Evolutionary conservation across 2,329 filamentous ascomycete genomes (phyloP).

Genomic region (Xylariaceae sp.): DNA sequence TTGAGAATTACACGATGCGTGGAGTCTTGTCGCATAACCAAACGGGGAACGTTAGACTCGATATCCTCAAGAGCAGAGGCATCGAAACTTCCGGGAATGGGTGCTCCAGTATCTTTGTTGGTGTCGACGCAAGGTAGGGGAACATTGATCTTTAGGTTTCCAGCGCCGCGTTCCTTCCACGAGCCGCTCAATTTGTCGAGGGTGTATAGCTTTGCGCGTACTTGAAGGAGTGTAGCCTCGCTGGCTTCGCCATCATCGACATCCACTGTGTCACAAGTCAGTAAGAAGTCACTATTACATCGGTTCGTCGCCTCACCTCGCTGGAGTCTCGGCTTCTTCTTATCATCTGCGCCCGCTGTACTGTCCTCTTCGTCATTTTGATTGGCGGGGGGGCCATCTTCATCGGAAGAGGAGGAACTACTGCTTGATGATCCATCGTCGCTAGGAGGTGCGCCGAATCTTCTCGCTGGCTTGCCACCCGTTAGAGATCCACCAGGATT

Average conservation of each 20-base stretch:
- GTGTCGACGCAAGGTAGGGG: constrained; percentile 63
- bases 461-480: constrained; percentile 68
- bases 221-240: constrained; percentile 76
- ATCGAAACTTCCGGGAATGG: constrained; percentile 63
- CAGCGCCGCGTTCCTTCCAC: constrained; percentile 90
- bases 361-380: constrained; percentile 46
- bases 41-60: constrained; percentile 65
- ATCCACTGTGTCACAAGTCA: constrained; percentile 54
- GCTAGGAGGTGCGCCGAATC: constrained; percentile 79
- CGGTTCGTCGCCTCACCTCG: constrained; percentile 63
- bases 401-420: no score
- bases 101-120: constrained; percentile 55
- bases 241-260: constrained; percentile 88
- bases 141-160: constrained; percentile 85
- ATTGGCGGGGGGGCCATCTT: no score
- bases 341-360: constrained; percentile 54
- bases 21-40: constrained; percentile 91
- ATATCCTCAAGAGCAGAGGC: constrained; percentile 58
- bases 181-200: constrained; percentile 72
- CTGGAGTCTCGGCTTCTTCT: constrained; percentile 71
- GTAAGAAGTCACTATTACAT: constrained; percentile 32
- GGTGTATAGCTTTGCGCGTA: constrained; percentile 84
- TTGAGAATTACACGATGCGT: constrained; percentile 88
- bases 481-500: constrained; percentile 62
- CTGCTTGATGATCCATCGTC: no score